Conservation (phyloP, 2,329 filamentous ascomycete genomes). For the Penicillium sp. region DNA sequence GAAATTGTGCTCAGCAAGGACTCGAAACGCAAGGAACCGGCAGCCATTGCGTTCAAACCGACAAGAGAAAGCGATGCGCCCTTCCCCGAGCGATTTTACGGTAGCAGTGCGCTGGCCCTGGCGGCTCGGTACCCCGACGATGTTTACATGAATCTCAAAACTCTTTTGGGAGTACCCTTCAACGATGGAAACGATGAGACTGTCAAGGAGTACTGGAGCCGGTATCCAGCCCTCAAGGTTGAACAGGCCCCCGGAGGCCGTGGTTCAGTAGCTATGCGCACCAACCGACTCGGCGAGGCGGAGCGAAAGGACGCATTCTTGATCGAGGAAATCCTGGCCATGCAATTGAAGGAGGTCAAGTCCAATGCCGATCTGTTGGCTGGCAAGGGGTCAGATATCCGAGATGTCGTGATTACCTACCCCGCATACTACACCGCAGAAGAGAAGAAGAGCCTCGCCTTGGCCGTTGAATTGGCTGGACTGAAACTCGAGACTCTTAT, state of each 20-base stretch:
- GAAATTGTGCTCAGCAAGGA: conserved; percentile 98
- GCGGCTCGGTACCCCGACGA: conserved; percentile 87
- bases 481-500: conserved; percentile 83
- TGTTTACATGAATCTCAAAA: conserved; percentile 93
- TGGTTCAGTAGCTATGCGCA: conserved; percentile 81
- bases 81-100: conserved; percentile 89
- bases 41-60: conserved; percentile 92
- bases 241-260: conserved; percentile 57
- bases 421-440: conserved; percentile 88
- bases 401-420: conserved; percentile 84
- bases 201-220: conserved; percentile 70
- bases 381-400: conserved; percentile 72
- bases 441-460: conserved; percentile 82
- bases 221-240: conserved; percentile 79
- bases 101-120: conserved; percentile 86
- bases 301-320: conserved; percentile 67
- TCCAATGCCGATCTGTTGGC: conserved; percentile 85
- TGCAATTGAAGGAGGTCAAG: conserved; percentile 92
- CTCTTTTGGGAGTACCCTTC: conserved; percentile 74
- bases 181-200: conserved; percentile 48
- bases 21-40: conserved; percentile 91
- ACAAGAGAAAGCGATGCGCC: conserved; percentile 66
- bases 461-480: conserved; percentile 85
- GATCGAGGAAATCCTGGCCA: conserved; percentile 91
- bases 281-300: conserved; percentile 67